Evolutionary conservation across 139 green algal species (phyloP).

Genomic region (Auxenochlorella pyrenoidosa): DNA sequence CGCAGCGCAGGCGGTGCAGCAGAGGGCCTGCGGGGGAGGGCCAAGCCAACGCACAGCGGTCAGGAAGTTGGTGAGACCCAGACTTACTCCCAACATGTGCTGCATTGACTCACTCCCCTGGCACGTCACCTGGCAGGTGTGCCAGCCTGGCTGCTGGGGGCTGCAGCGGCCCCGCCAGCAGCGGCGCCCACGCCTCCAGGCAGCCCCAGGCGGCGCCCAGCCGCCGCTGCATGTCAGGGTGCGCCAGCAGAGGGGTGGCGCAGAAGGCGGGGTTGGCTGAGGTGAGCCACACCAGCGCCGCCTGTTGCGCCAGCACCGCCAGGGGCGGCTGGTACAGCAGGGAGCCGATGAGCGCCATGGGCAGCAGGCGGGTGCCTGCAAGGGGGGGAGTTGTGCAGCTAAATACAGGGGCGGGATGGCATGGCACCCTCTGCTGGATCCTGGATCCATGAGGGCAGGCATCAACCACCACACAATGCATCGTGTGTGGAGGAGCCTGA

Average conservation of each 20-base stretch:
- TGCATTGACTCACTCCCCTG: no score
- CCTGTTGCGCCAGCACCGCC: constrained; percentile 13
- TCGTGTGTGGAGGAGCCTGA: neutral
- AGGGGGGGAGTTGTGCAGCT: no score
- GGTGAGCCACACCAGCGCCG: neutral
- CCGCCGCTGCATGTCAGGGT: neutral
- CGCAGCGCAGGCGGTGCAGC: neutral
- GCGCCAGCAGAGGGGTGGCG: neutral
- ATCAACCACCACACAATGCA: no score
- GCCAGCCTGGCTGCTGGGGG: neutral
- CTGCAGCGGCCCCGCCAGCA: neutral
- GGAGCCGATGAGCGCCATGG: neutral
- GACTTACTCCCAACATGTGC: no score
- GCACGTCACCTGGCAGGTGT: neutral
- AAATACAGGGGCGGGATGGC: no score
- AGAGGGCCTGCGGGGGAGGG: neutral
- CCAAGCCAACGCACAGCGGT: no score
- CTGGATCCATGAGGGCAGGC: no score
- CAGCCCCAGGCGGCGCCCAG: neutral
- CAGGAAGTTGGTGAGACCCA: no score
- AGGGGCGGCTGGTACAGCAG: neutral
- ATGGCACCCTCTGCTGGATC: no score
- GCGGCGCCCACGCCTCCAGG: neutral
- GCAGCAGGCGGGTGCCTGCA: constrained; percentile 15
- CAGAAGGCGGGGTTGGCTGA: constrained; percentile 3